A percentile compares a stretch with the other conserved stretches of the same genome.
Conservation (phyloP, 176 grass and related monocot genomes). For the Olyra latifolia region DNA sequence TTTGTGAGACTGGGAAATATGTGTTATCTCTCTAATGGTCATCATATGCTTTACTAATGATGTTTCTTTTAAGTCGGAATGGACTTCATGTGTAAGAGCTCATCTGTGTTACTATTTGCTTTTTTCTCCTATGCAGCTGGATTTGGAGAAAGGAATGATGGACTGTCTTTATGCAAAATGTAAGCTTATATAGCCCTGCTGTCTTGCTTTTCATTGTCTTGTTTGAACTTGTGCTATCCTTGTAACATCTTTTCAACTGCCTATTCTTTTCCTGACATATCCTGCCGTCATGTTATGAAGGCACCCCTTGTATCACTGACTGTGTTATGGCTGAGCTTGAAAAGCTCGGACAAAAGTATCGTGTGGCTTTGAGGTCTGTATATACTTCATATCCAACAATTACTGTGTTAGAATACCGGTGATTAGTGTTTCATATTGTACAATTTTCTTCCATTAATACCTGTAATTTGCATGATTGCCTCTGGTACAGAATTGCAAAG, state of each 20-base stretch:
- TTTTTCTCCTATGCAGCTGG: conserved; percentile 53
- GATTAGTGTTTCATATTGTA: neutral
- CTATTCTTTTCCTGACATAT: neutral
- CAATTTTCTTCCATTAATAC: conserved; percentile 25
- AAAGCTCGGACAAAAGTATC: conserved; percentile 93
- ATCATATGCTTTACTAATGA: neutral
- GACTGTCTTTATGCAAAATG: conserved; percentile 99
- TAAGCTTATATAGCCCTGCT: conserved; percentile 26
- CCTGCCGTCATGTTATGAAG: conserved; percentile 41
- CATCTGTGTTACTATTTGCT: conserved; percentile 2
- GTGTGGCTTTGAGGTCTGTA: conserved; percentile 78
- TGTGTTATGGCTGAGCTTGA: conserved; percentile 98
- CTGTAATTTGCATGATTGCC: neutral
- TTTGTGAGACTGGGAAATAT: neutral
- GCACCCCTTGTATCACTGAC: conserved; percentile 89
- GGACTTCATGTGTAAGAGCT: neutral
- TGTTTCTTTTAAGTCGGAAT: neutral
- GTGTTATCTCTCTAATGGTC: neutral
- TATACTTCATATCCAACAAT: neutral
- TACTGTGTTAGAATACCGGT: neutral
- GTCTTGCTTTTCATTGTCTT: neutral
- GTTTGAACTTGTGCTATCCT: neutral
- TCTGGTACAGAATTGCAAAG: conserved; percentile 73
- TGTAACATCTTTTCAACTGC: neutral
- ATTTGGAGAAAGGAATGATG: conserved; percentile 99